These are phyloP conservation scores for Aspergillus nanangensis DNA, from an alignment of 495 filamentous ascomycete species.

Conservation along the genomic window DNA sequence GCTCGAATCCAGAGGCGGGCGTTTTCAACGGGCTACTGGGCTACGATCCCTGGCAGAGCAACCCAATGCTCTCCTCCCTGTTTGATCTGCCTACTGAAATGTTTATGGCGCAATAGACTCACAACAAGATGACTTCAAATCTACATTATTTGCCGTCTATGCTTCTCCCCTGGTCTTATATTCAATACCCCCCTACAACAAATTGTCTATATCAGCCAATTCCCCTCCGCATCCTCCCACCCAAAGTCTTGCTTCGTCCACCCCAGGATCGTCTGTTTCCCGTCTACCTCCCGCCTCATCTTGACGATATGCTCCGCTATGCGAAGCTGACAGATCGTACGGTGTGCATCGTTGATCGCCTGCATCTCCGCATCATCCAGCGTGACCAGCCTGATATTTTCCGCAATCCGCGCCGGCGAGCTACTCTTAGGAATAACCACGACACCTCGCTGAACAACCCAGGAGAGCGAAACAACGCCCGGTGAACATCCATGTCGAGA, in stretches of 20 bases:
- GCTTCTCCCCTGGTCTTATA: too few relatives aligned
- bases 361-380: conserved; percentile 12
- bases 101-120: neutral
- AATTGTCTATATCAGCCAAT: conserved; percentile 12
- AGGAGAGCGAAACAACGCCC: conserved; percentile 52
- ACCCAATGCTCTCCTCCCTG: neutral
- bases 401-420: conserved; percentile 40
- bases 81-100: neutral
- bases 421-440: conserved; percentile 58
- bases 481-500: conserved; percentile 41
- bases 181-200: too few relatives aligned
- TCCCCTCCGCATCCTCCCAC: conserved; percentile 15
- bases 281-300: neutral
- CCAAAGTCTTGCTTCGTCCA: conserved; percentile 15
- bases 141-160: too few relatives aligned
- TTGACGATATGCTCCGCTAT: conserved; percentile 2
- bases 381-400: conserved; percentile 38
- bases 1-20: too few relatives aligned
- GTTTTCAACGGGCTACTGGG: neutral
- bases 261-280: conserved; percentile 5
- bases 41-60: neutral
- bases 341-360: conserved; percentile 10
- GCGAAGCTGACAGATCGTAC: neutral
- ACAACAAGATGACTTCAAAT: too few relatives aligned
- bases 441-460: conserved; percentile 53